Percentiles rank a stretch among this genome's conserved stretches.
Conservation (phyloP, 306 rosid genomes). For the Morella rubra region DNA sequence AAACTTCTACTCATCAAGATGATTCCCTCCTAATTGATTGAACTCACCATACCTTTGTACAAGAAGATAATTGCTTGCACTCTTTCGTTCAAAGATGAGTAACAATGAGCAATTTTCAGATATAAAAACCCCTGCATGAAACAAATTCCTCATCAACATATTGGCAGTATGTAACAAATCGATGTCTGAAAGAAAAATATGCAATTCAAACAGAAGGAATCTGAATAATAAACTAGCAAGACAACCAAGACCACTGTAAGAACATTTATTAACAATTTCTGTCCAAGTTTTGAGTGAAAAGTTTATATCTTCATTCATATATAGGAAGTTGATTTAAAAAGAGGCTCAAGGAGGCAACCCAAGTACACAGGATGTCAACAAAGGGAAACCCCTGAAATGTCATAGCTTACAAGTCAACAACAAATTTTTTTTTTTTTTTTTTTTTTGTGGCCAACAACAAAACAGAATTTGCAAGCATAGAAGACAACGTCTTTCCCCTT, state of each 20-base stretch:
- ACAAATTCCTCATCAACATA: slow-evolving; percentile 14
- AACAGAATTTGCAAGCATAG: not conserved
- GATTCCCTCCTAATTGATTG: not conserved
- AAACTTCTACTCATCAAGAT: not conserved
- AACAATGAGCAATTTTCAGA: slow-evolving; percentile 73
- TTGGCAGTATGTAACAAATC: slow-evolving; percentile 10
- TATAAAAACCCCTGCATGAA: slow-evolving; percentile 56
- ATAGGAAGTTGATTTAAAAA: not conserved
- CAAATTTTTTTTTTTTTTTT: no score
- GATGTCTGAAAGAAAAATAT: slow-evolving; percentile 2
- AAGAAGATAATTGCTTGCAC: slow-evolving; percentile 60
- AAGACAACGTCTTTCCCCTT: not conserved
- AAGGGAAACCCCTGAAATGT: no score
- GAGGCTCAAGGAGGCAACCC: not conserved
- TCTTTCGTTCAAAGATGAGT: slow-evolving; percentile 53
- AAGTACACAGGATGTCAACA: no score
- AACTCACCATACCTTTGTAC: slow-evolving; percentile 54
- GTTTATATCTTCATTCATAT: not conserved
- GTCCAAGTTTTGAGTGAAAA: not conserved
- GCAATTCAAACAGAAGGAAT: slow-evolving; percentile 3
- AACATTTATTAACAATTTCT: not conserved
- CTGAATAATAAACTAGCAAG: not conserved
- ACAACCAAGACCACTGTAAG: slow-evolving; percentile 3
- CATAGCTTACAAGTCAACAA: no score
- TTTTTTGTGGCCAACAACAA: no score